A percentile compares a stretch with the other conserved stretches of the same genome.
These are phyloP conservation scores for Cicer chorassanicum DNA, from an alignment of 306 rosid species.

Conservation along the genomic window DNA sequence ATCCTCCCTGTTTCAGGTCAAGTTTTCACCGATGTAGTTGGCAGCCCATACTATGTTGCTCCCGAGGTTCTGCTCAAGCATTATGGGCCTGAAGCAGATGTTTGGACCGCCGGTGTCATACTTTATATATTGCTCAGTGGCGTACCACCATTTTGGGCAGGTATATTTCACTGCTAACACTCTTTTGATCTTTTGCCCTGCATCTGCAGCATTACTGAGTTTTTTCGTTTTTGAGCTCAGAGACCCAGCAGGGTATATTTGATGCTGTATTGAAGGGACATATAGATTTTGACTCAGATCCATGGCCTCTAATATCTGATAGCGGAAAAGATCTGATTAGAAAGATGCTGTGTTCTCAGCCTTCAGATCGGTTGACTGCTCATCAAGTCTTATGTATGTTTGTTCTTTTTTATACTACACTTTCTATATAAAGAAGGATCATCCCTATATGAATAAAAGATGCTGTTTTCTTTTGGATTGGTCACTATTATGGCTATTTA, in stretches of 20 bases:
- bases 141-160: conserved; percentile 98
- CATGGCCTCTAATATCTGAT: conserved; percentile 88
- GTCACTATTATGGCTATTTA: conserved; percentile 1
- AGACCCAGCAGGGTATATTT: conserved; percentile 96
- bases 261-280: conserved; percentile 95
- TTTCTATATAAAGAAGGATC: conserved; percentile 29
- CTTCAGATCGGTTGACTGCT: conserved; percentile 84
- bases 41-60: conserved; percentile 97
- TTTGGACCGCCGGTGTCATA: conserved; percentile 97
- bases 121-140: conserved; percentile 89
- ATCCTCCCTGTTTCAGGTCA: conserved; percentile 61
- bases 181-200: conserved; percentile 38
- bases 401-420: conserved; percentile 40
- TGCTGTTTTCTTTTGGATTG: conserved; percentile 35
- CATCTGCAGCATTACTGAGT: conserved; percentile 42
- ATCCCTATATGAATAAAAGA: conserved; percentile 28
- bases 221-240: conserved; percentile 61
- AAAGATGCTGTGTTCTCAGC: conserved; percentile 83
- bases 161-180: conserved; percentile 48
- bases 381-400: conserved; percentile 91
- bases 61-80: conserved; percentile 97
- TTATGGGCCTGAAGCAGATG: conserved; percentile 95
- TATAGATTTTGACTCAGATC: conserved; percentile 91
- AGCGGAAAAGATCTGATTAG: conserved; percentile 85
- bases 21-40: conserved; percentile 92